Evolutionary conservation across 2,329 filamentous ascomycete genomes (phyloP), one percentile per base, ranked within the genome.

Genomic region (Microdochium paspali): DNA sequence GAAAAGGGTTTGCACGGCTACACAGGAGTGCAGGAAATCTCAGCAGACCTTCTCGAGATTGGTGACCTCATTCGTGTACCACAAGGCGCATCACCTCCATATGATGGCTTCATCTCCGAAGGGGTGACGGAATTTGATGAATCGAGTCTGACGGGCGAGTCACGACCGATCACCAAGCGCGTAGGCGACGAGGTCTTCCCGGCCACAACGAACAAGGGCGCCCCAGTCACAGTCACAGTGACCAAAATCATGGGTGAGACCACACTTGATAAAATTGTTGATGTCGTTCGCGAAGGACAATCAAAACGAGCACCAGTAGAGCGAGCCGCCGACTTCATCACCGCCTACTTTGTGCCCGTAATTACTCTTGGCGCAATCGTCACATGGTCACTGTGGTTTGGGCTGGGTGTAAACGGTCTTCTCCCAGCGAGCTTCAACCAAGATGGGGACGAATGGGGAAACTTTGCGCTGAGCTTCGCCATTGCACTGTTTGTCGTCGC

Each of bases 401-500:
- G 67, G 0, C 68, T 90, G 10, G 85, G 85, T 0, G 64, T 77
- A 10, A 70, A 75, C 0, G 79, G 80, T 2, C 59, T 58, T 1
- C 68, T 90, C 13, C 79, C 84, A 0, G 61, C 58, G 0, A 64
- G 74, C 32, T 87, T 79, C 56, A 77, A 13, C 63, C 67, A 10
- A 68, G 73, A 15, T 66, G 70, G 1, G 82, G 82, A n/a, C 23
- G 79, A 82, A 10, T 86, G 82, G 79, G 74, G 79, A 0, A 76
- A 83, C 1, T 91, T 87, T 71, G 84, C 85, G 2, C 73, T 93
- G 42, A 82, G 87, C 52, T 93, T 91, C 57, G 85, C 88, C 15
- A 91, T 94, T 56, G 80, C 88, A 6, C 87, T 93, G 12, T 93
- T 94, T 55, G 87, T 94, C 28, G 84, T 94, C 24, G 87, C 88